Evolutionary conservation across 179 eudicot genomes (phyloP).

Genomic region (Beta lomatogona): DNA sequence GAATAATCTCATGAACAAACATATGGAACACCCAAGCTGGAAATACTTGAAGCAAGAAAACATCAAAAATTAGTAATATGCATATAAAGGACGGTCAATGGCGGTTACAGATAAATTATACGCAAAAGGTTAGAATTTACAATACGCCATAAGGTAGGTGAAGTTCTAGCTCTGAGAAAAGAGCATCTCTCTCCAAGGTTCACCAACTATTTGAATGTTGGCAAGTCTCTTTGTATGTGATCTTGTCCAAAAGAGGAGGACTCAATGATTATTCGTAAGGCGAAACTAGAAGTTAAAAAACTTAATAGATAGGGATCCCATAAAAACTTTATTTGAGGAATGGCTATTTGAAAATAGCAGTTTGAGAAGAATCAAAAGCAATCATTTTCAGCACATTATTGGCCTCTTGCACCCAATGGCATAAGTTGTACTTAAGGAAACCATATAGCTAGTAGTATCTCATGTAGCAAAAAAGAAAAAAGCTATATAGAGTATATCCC

Average conservation of each 20-base stretch:
- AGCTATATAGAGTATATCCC: too few relatives aligned
- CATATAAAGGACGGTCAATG: background rate
- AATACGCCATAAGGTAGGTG: background rate
- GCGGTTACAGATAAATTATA: background rate
- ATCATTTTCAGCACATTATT: background rate
- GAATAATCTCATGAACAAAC: background rate
- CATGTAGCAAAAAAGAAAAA: background rate
- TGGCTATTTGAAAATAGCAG: background rate
- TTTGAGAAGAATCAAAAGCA: background rate
- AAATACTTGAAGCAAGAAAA: background rate
- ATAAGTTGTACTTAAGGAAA: background rate
- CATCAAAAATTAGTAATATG: background rate
- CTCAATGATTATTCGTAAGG: too few relatives aligned
- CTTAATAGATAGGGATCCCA: too few relatives aligned
- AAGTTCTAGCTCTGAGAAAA: background rate
- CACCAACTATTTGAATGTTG: too few relatives aligned
- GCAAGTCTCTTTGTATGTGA: too few relatives aligned
- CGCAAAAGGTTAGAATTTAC: background rate
- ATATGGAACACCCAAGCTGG: background rate
- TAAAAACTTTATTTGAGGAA: too few relatives aligned
- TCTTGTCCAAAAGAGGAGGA: too few relatives aligned
- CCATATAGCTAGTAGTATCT: background rate
- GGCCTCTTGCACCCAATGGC: background rate
- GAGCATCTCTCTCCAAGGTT: too few relatives aligned
- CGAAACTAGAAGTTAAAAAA: too few relatives aligned